phyloP scores from a whole-genome alignment of 805 yeast species.

The Nakazawaea wickerhamii region DNA sequence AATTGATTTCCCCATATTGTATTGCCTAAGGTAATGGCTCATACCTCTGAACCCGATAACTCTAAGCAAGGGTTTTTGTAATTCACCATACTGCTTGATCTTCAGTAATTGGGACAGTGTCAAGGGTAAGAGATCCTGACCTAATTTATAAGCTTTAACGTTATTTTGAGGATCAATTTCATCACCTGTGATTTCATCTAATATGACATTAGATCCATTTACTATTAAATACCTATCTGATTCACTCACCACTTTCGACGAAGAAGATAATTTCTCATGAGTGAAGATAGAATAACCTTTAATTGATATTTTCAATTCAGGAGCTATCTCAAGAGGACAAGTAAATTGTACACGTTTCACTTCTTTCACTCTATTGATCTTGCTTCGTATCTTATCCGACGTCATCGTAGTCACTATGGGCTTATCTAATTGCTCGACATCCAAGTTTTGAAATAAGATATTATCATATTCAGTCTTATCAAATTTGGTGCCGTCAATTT shows the following conservation, averaged over 20 bases:
- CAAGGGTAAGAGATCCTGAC: constrained; percentile 38
- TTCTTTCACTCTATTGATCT: constrained; percentile 53
- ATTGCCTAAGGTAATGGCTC: constrained; percentile 40
- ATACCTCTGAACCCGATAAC: constrained; percentile 62
- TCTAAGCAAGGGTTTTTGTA: constrained; percentile 46
- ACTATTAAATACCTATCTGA: constrained; percentile 50
- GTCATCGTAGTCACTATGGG: constrained; percentile 38
- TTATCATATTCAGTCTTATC: constrained; percentile 48
- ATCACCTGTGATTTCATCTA: constrained; percentile 38
- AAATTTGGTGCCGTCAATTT: constrained; percentile 27
- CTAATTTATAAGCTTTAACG: constrained; percentile 37
- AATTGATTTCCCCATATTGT: constrained; percentile 47
- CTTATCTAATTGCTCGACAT: constrained; percentile 12
- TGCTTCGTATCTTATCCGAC: constrained; percentile 36
- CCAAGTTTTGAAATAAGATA: constrained; percentile 31
- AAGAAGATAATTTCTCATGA: constrained; percentile 42
- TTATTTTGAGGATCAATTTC: constrained; percentile 29
- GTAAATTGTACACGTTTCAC: constrained; percentile 58
- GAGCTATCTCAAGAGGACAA: constrained; percentile 54
- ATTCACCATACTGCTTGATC: constrained; percentile 28
- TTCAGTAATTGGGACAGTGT: constrained; percentile 30
- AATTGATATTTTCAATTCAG: constrained; percentile 54
- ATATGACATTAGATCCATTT: constrained; percentile 35
- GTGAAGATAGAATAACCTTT: constrained; percentile 64
- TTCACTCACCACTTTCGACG: constrained; percentile 48